Percentiles rank a stretch among this genome's conserved stretches.
These are phyloP conservation scores for Dissophora ornata DNA, from an alignment of 192 early-diverging fungal genomes.

Conservation along the genomic window DNA sequence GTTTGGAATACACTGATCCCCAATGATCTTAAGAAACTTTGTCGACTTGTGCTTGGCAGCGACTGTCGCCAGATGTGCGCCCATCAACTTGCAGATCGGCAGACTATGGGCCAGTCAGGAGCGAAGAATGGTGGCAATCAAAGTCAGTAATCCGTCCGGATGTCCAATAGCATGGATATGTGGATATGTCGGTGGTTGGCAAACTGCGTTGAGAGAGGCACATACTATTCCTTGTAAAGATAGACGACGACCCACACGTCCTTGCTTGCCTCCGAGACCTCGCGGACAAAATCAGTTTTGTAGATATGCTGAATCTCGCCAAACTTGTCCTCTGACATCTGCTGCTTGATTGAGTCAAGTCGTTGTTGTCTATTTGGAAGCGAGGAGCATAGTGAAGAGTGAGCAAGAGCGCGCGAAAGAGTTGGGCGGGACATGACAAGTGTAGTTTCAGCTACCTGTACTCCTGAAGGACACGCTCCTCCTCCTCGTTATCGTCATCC, in stretches of 20 bases:
- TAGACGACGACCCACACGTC: slow-evolving; percentile 71
- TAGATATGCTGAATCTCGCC: slow-evolving; percentile 89
- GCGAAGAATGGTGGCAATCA: too few relatives aligned
- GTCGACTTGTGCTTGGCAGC: slow-evolving; percentile 82
- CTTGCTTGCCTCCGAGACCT: slow-evolving; percentile 93
- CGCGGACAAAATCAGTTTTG: slow-evolving; percentile 89
- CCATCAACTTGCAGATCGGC: slow-evolving; percentile 88
- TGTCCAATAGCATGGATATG: too few relatives aligned
- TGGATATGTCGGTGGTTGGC: too few relatives aligned
- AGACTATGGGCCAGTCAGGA: too few relatives aligned
- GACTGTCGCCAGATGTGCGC: slow-evolving; percentile 75
- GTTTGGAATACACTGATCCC: slow-evolving; percentile 93
- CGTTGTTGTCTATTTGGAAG: slow-evolving; percentile 81
- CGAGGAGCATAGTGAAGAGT: not conserved
- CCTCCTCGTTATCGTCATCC: slow-evolving; percentile 73
- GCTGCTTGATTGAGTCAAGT: slow-evolving; percentile 85
- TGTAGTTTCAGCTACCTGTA: slow-evolving; percentile 65
- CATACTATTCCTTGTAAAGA: slow-evolving; percentile 72
- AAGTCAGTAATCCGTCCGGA: too few relatives aligned
- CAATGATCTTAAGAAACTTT: slow-evolving; percentile 95
- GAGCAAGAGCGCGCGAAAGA: not conserved
- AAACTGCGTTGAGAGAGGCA: slow-evolving; percentile 63
- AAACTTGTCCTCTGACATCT: slow-evolving; percentile 79
- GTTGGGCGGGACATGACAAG: too few relatives aligned
- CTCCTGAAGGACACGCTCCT: slow-evolving; percentile 82